phyloP scores from a whole-genome alignment of 305 asterid genomes.

The Fraxinus nigra region DNA sequence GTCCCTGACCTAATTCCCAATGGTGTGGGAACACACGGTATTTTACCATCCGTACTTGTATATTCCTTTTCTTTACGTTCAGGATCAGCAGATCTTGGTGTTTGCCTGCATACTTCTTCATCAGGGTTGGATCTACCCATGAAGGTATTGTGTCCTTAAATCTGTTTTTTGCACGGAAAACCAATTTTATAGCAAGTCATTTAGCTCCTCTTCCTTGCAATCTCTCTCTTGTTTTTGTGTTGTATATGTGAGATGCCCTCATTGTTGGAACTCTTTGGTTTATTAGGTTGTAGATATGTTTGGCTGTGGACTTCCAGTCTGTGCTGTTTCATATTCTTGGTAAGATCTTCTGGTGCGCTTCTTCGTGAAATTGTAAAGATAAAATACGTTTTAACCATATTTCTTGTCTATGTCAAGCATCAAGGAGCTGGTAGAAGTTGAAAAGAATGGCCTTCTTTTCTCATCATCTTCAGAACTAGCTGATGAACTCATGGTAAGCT shows the following conservation, averaged over 20 bases:
- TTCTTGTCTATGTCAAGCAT: constrained; percentile 49
- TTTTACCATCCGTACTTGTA: not conserved
- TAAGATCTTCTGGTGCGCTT: constrained; percentile 31
- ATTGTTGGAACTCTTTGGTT: constrained; percentile 21
- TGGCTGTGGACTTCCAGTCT: constrained; percentile 97
- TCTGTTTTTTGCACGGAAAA: not conserved
- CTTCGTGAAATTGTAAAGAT: constrained; percentile 9
- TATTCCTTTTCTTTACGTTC: constrained; percentile 27
- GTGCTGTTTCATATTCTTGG: constrained; percentile 99
- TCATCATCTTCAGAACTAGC: constrained; percentile 93
- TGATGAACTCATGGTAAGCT: constrained; percentile 82
- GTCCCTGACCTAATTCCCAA: not conserved
- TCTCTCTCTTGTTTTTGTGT: not conserved
- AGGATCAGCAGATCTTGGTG: constrained; percentile 96
- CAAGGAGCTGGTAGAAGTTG: constrained; percentile 79
- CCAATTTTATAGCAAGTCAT: not conserved
- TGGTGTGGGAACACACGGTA: not conserved
- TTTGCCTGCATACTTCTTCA: constrained; percentile 92
- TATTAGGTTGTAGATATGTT: constrained; percentile 93
- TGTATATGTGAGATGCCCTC: constrained; percentile 9
- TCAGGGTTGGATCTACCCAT: constrained; percentile 95
- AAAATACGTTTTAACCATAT: constrained; percentile 19
- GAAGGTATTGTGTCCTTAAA: constrained; percentile 54
- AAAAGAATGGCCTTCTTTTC: constrained; percentile 85
- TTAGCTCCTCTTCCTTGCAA: not conserved